Base-by-base conservation (phyloP, 257 asterid genomes). In the Scutellaria minor region DNA sequence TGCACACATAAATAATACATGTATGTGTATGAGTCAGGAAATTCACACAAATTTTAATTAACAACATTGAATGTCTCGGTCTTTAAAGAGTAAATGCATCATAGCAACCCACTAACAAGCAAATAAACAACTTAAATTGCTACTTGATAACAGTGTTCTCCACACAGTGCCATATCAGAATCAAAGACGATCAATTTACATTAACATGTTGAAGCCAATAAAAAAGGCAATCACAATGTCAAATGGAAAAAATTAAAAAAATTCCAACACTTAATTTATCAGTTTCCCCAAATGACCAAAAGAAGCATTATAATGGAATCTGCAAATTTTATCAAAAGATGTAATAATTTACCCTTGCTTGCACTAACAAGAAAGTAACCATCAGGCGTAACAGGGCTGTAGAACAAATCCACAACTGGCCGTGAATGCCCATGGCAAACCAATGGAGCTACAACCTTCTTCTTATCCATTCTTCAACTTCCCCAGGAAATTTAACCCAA, bases 401-500 rank as follows among this genome's bases (percentile, higher is more conserved):
- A 95, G 78, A 84, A 88, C 86, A 95, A 79, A 85, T 95, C 99
- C n/a, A 95, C 99, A 73, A 95, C 99, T 0, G 99, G 98, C 22
- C 99, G 93, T 11, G 99, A 95, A 88, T 95, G 99, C 57, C 98
- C 99, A 78, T 95, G 99, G 77, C 99, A 95, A 74, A 95, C 95
- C 79, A 95, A 87, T 11, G 98, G 99, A 76, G 96, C 89, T 6
- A 84, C 87, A 70, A 74, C 86, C 78, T 95, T 95, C 88, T 91
- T 95, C 93, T 92, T 95, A 74, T 95, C 99, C 99, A 94, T 94
- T 64, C 75, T 57, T 67, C 42, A 69, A 64, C 54, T 45, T 11
- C 50, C 44, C 66, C 24, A 50, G 39, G 41, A 52, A 46, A 1
- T 66, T 53, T 50, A 18, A 73, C 39, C 63, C 39, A 66, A 55